Evolutionary conservation across 805 yeast species (phyloP), one percentile per base, ranked within the genome.

Genomic region (Saccharomycopsis fodiens): DNA sequence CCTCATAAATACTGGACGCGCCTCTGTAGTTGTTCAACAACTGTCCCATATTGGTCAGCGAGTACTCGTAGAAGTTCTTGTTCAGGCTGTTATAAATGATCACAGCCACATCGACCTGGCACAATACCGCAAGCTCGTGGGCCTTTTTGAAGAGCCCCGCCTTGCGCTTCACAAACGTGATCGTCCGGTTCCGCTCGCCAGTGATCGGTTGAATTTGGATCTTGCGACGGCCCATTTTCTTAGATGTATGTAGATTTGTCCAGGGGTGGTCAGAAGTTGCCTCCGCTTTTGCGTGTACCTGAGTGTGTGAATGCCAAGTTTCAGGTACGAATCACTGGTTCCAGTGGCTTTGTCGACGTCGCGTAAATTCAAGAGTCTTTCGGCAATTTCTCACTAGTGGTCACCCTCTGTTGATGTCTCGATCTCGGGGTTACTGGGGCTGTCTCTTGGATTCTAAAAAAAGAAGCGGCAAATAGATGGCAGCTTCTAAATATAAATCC

Each of bases 71-170:
- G 20, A 88, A 74, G 57, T 83, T 84, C 32, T 68, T 61, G 57
- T 86, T 80, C 61, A 81, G 88, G 56, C 78, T 78, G 16, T 95
- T 95, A 31, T 88, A 69, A 21, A 91, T 87, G 13, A 91, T 79
- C 25, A 91, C 91, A 1, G 97, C 94, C 25, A 93, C 72, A 58
- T 91, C 97, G 4, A 88, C 95, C 52, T 87, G 89, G 63, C 97
- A 91, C 34, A 91, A 70, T 8, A 91, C 91, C 1, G 96, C 79
- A 45, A 93, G 52, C 51, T 70, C 75, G 45, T 69, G 73, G 4
- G 74, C 74, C 50, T 70, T 70, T 58, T 85, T 85, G 65, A 93
- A 89, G 27, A 91, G 69, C 2, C 98, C 98, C 0, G 95, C 94
- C 62, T 91, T 91, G 46, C 98, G 76, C 64, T 91, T 91, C 52